A percentile compares a stretch with the other conserved stretches of the same genome.
These are phyloP conservation scores for Phaeoacremonium minimum DNA, from an alignment of 2,329 filamentous ascomycete genomes.

Conservation along the genomic window DNA sequence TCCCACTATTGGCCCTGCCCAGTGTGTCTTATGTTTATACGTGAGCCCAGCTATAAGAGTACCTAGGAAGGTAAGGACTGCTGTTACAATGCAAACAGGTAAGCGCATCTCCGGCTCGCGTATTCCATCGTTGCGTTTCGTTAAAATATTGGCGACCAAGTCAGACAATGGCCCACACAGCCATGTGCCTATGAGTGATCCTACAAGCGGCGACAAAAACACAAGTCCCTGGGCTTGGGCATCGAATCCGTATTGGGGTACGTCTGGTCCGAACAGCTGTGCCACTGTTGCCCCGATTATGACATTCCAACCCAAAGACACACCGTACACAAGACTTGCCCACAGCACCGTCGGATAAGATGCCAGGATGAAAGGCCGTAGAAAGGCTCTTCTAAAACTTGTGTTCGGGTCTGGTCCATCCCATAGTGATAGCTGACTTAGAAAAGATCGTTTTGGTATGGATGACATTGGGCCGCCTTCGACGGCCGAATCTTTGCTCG, in stretches of 20 bases:
- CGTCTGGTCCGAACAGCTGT: constrained; percentile 17
- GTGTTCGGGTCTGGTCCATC: not conserved
- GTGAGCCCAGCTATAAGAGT: not conserved
- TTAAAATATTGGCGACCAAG: constrained; percentile 13
- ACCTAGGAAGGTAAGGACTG: not conserved
- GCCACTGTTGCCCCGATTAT: constrained; percentile 18
- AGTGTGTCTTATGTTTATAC: not conserved
- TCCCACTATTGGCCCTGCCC: not conserved
- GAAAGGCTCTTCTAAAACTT: not conserved
- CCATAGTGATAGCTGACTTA: not conserved
- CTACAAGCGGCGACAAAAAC: constrained; percentile 17
- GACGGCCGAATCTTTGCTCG: constrained; percentile 6
- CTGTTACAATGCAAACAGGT: constrained; percentile 9
- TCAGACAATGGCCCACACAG: constrained; percentile 14
- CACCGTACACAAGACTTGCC: not conserved
- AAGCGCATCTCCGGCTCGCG: constrained; percentile 15
- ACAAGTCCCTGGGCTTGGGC: constrained; percentile 16
- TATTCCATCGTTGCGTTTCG: constrained; percentile 11
- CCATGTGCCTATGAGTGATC: constrained; percentile 15
- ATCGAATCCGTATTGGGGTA: constrained; percentile 15
- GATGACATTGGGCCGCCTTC: constrained; percentile 6
- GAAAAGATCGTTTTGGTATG: not conserved
- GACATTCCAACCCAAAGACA: constrained; percentile 20
- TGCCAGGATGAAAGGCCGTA: not conserved
- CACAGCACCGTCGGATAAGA: not conserved